Evolutionary conservation across 768 basidiomycete species (phyloP), one percentile per base, ranked within the genome.

Genomic region (Lentinula guzmanii): DNA sequence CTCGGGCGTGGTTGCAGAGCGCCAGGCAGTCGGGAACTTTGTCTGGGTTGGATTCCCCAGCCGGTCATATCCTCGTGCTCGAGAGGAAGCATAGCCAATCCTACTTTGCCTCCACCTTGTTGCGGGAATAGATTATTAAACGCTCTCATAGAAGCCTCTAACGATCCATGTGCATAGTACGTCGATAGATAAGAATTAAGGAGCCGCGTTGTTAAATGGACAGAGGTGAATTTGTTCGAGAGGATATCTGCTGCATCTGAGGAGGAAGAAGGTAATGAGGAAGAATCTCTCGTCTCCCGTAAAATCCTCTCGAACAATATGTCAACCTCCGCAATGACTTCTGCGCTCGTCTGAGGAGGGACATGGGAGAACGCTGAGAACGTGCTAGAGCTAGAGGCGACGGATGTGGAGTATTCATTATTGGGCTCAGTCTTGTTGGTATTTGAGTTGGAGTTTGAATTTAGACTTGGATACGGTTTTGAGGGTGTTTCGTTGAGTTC

Each of bases 161-260:
- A 73, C 9, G 79, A 66, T 1, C 74, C 70, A 62, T 83, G 83
- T 48, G 71, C 72, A 68, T 89, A 89, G 69, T 87, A 82, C 0
- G 95, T 89, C 11, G 89, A 84, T 54, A 97, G 75, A 69, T 92
- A 98, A 2, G 93, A 83, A 65, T 89, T 91, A 64, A 95, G 66
- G 5, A 97, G 80, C 1, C 82, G 78, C 0, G 91, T 66, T 0
- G 85, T 83, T 55, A 89, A 67, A 5, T 71, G 52, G 37, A 95
- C 90, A 58, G 77, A 65, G 5, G 71, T 69, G 72, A 96, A 93
- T 60, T 77, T 80, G 43, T 71, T 70, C 9, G 60, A 61, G 53
- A 63, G 63, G 45, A 59, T 50, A 35, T 33, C 34, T 37, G 58
- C 56, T 13, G 42, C 45, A 18, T 59, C 53, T 35, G 42, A 39